phyloP scores from a whole-genome alignment of 2,329 filamentous ascomycete species.

The Pseudocercospora eumusae region DNA sequence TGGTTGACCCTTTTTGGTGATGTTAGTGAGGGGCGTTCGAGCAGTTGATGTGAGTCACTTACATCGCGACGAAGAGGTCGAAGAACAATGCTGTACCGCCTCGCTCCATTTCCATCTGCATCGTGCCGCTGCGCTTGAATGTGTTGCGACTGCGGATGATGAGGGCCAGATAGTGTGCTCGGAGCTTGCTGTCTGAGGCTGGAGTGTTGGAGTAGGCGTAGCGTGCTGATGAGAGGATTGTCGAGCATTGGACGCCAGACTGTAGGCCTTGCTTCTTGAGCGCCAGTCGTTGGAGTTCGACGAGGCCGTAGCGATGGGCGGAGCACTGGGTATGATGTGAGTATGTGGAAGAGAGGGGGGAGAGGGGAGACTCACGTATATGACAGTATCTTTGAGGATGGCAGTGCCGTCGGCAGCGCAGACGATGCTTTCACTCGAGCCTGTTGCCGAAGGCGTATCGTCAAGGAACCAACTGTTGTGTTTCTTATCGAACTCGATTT shows the following conservation, averaged over 20 bases:
- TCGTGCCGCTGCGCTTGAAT: constrained; percentile 90
- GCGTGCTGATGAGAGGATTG: constrained; percentile 81
- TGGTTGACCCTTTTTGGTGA: constrained; percentile 14
- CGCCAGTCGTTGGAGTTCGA: constrained; percentile 80
- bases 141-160: constrained; percentile 85
- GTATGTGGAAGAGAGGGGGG: neutral
- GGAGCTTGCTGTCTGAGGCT: constrained; percentile 84
- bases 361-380: constrained; percentile 61
- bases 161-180: constrained; percentile 87
- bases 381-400: constrained; percentile 82
- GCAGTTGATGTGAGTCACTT: constrained; percentile 57
- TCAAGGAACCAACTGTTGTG: constrained; percentile 82
- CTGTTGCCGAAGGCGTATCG: constrained; percentile 52
- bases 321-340: constrained; percentile 57
- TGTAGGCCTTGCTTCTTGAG: constrained; percentile 88
- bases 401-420: constrained; percentile 66
- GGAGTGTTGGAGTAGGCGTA: constrained; percentile 89
- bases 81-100: constrained; percentile 82
- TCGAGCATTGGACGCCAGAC: constrained; percentile 78
- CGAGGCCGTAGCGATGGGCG: constrained; percentile 78
- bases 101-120: constrained; percentile 92
- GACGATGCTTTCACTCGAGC: constrained; percentile 64
- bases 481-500: constrained; percentile 78
- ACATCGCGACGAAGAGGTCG: constrained; percentile 87
- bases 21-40: neutral